Base-by-base conservation (phyloP, 2,329 filamentous ascomycete genomes). In the Claviceps fusiformis region DNA sequence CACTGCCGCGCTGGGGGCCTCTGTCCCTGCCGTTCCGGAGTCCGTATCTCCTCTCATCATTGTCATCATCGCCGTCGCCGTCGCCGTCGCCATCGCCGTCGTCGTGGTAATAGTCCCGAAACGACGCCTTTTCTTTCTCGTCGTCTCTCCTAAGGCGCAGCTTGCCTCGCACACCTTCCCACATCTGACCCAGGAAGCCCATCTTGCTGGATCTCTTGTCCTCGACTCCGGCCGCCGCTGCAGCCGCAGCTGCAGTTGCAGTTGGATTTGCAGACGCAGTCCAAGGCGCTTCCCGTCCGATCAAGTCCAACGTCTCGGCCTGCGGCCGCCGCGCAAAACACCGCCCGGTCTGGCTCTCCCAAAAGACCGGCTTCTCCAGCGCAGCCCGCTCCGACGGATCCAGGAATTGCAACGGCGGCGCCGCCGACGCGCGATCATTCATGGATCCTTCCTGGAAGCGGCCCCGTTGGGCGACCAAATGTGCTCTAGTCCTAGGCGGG, bases 371-470 rank as follows among this genome's bases (percentile, higher is more conserved):
- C 46, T 61, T 57, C 59, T 70, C 68, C 8, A 69, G 60, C 10
- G 61, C 63, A 50, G 62, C 65, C 39, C 57, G 61, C 59, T 69
- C 66, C 17, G 68, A 66, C 11, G 68, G 66, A 27, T 68, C 81
- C 46, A 86, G 75, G 67, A 87, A 90, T 45, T 81, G 76, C 48
- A 79, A 75, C 0, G 87, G 87, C 33, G 89, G 89, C 57, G 76
- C 79, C 56, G 81, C 78, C 64, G 86, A 91, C 37, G 80, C 75
- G 60, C 87, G 83, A 68, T 95, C 88, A 64, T 85, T 89, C 87
- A 95, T 92, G 63, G 86, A 92, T 45, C 86, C 90, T 70, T 95
- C 90, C 43, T 85, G 63, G 78, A 95, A 75, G 70, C 82, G 66
- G 72, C 81, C 58, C 47, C 52, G 58, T 61, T 67, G 55, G 58